phyloP scores from a whole-genome alignment of 352 stramenopile species.

The Phytophthora aleatoria region DNA sequence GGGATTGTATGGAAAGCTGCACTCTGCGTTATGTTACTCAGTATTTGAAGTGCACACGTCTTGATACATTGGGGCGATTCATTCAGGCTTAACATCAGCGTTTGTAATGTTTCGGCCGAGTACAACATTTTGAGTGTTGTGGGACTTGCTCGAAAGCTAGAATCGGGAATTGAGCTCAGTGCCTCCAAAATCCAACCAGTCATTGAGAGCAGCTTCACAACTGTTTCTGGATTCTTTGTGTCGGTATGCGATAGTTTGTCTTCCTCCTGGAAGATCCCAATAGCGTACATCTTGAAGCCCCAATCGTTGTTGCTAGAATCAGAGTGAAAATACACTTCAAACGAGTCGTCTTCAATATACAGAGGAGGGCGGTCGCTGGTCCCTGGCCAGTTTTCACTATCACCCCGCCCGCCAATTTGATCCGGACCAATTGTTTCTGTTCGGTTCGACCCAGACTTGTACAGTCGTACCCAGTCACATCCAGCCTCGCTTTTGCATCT shows the following conservation, averaged over 20 bases:
- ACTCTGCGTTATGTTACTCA: conserved; percentile 49
- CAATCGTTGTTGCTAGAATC: conserved; percentile 87
- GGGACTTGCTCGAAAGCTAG: conserved; percentile 14
- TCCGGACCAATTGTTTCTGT: conserved; percentile 50
- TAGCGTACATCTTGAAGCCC: conserved; percentile 87
- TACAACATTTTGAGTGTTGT: conserved; percentile 32
- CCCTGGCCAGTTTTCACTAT: conserved; percentile 83
- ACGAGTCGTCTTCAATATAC: conserved; percentile 67
- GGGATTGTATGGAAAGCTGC: conserved; percentile 47
- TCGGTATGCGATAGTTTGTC: background rate
- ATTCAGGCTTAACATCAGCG: conserved; percentile 38
- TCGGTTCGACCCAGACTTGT: conserved; percentile 60
- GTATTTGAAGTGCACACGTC: conserved; percentile 39
- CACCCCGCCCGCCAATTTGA: conserved; percentile 67
- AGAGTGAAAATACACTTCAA: conserved; percentile 86
- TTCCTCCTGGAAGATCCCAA: conserved; percentile 63
- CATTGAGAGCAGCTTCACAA: conserved; percentile 38
- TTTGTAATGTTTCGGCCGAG: conserved; percentile 40
- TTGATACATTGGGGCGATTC: conserved; percentile 52
- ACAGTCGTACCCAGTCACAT: conserved; percentile 75
- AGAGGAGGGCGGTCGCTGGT: conserved; percentile 66
- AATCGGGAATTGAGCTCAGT: conserved; percentile 25
- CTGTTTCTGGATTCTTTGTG: conserved; percentile 8
- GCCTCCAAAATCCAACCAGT: conserved; percentile 48
- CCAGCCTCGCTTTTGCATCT: conserved; percentile 69